Evolutionary conservation across 2,329 filamentous ascomycete species (phyloP).

Genomic region (Alternaria angustiovoidea): DNA sequence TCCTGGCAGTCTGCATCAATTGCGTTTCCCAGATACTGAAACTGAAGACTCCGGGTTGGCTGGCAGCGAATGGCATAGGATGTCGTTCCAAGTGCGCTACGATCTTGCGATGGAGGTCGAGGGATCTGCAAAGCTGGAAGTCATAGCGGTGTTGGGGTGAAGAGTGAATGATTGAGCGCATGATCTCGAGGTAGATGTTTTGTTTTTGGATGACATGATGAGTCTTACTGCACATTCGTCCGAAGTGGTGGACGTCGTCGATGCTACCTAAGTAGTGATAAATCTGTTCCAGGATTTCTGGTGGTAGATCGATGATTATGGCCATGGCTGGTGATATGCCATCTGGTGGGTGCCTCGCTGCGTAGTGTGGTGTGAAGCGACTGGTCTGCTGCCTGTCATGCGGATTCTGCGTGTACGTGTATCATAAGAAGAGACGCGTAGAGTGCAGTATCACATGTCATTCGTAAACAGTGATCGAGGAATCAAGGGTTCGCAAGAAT

Average conservation of each 20-base stretch:
- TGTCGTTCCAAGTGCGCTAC: constrained; percentile 23
- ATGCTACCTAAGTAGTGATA: constrained; percentile 32
- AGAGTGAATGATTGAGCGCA: constrained; percentile 31
- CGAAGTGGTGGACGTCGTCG: constrained; percentile 38
- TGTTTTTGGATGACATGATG: constrained; percentile 19
- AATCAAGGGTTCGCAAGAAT: not conserved
- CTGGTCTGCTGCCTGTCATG: not conserved
- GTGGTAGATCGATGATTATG: constrained; percentile 22
- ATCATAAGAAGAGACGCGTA: not conserved
- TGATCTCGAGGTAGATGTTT: constrained; percentile 30
- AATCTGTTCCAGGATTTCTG: constrained; percentile 29
- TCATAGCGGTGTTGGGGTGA: constrained; percentile 32
- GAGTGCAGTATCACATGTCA: not conserved
- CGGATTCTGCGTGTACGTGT: not conserved
- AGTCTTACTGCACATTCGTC: constrained; percentile 22
- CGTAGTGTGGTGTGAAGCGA: not conserved
- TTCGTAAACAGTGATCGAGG: not conserved
- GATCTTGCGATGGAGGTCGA: constrained; percentile 28
- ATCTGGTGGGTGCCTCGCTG: not conserved
- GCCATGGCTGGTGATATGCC: constrained; percentile 12
- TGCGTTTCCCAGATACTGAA: constrained; percentile 14
- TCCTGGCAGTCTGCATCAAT: not conserved
- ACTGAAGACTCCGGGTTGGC: not conserved
- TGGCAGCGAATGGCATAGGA: constrained; percentile 10
- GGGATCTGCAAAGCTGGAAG: constrained; percentile 29